phyloP scores from a whole-genome alignment of 2,329 filamentous ascomycete genomes.

The Thielaviopsis euricoi region DNA sequence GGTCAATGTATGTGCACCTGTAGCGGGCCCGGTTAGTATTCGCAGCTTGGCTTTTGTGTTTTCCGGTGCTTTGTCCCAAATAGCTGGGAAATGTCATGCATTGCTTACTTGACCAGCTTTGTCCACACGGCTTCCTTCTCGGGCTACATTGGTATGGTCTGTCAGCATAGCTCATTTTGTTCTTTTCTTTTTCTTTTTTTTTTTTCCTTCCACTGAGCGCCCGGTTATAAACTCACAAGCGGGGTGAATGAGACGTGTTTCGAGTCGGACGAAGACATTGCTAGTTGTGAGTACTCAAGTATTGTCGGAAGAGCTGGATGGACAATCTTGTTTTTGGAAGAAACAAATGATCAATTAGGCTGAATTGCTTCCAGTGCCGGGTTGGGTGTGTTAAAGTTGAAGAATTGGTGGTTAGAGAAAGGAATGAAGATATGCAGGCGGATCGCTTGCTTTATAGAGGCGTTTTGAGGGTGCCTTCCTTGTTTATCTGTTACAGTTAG shows the following conservation, averaged over 20 bases:
- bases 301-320: not conserved
- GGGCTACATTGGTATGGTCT: conserved; percentile 22
- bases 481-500: too few species aligned
- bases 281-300: not conserved
- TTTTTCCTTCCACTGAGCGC: not conserved
- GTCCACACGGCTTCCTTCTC: conserved; percentile 42
- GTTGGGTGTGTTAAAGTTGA: too few species aligned
- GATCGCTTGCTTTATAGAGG: not conserved
- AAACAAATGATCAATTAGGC: not conserved
- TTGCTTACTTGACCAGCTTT: conserved; percentile 37
- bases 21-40: conserved; percentile 5
- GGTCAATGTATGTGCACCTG: conserved; percentile 49
- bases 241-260: conserved; percentile 11
- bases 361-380: not conserved
- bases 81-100: not conserved
- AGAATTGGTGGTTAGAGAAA: not conserved
- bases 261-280: conserved; percentile 12
- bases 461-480: not conserved
- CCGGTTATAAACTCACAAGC: conserved; percentile 8
- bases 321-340: not conserved
- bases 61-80: not conserved
- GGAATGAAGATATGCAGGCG: not conserved
- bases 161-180: not conserved
- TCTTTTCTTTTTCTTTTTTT: not conserved
- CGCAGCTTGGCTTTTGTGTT: not conserved